Conservation (phyloP, 2,329 filamentous ascomycete species). For the Pyrenophora tritici-repentis region DNA sequence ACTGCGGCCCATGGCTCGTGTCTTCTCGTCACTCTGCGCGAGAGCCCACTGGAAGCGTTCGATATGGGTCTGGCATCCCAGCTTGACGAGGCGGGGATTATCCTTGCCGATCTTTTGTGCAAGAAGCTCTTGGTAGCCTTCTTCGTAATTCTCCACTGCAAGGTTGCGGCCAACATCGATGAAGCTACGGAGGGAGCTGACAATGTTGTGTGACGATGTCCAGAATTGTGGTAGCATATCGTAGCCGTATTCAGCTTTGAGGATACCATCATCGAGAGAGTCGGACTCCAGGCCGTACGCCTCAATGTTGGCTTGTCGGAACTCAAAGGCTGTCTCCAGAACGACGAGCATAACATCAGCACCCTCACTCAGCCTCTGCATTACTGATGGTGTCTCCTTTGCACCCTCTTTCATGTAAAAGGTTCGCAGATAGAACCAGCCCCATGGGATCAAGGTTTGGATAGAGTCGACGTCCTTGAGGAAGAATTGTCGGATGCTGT, state of each 20-base stretch:
- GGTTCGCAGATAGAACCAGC: conserved; percentile 68
- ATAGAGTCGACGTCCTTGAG: conserved; percentile 67
- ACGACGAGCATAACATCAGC: conserved; percentile 72
- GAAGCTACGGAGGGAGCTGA: conserved; percentile 47
- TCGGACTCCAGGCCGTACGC: conserved; percentile 76
- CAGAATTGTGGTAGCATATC: conserved; percentile 77
- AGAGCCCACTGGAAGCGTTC: conserved; percentile 65
- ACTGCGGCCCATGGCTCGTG: conserved; percentile 54
- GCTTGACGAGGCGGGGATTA: conserved; percentile 58
- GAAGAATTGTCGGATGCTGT: conserved; percentile 86
- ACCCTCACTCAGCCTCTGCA: conserved; percentile 65
- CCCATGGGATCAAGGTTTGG: conserved; percentile 78
- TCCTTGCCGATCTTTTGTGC: conserved; percentile 54
- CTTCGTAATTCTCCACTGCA: conserved; percentile 48
- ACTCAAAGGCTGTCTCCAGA: conserved; percentile 68
- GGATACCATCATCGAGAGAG: conserved; percentile 56
- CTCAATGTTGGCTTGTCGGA: conserved; percentile 70
- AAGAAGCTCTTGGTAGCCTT: conserved; percentile 38
- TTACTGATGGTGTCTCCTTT: conserved; percentile 57
- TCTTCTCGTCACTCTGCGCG: conserved; percentile 57
- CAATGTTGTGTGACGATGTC: conserved; percentile 69
- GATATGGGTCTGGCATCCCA: conserved; percentile 62
- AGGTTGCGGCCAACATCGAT: conserved; percentile 50
- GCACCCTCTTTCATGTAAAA: conserved; percentile 71
- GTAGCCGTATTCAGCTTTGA: conserved; percentile 60